Conservation (phyloP, 1,139 yeast species). For the Geotrichum europaeum region DNA sequence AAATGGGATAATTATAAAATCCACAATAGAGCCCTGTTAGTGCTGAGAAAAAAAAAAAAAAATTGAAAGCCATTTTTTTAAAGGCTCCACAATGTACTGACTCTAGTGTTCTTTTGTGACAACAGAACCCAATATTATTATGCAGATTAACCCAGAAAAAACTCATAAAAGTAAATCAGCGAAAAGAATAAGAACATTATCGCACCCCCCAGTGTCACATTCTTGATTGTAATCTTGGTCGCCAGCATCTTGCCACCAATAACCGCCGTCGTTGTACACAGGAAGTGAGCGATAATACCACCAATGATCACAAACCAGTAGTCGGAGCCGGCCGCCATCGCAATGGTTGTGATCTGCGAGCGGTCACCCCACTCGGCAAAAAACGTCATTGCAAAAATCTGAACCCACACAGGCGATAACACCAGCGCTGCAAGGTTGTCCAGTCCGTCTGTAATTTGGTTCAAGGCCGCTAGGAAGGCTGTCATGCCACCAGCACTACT, state of each 20-base stretch:
- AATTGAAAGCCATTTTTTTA: background rate
- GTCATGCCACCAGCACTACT: slow-evolving; percentile 16
- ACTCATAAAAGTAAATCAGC: slow-evolving; percentile 52
- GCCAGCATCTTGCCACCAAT: slow-evolving; percentile 89
- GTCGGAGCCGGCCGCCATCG: slow-evolving; percentile 96
- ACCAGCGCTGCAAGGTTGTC: slow-evolving; percentile 54
- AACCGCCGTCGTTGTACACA: slow-evolving; percentile 93
- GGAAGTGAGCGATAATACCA: slow-evolving; percentile 80
- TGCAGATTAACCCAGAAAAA: slow-evolving; percentile 5
- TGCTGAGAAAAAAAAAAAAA: background rate
- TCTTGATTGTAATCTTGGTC: slow-evolving; percentile 81
- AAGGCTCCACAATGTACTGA: background rate
- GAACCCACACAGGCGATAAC: slow-evolving; percentile 87
- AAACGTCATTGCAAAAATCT: slow-evolving; percentile 92
- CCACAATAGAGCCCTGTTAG: background rate
- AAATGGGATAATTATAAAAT: background rate
- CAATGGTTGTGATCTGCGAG: slow-evolving; percentile 95
- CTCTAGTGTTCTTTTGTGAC: background rate
- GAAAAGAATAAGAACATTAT: slow-evolving; percentile 79
- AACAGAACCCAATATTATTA: background rate
- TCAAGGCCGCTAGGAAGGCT: slow-evolving; percentile 20
- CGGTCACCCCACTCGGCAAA: slow-evolving; percentile 99
- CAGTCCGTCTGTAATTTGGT: slow-evolving; percentile 34
- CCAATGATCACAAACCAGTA: slow-evolving; percentile 88
- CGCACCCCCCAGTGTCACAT: slow-evolving; percentile 88